These are phyloP conservation scores for Gnetum montanum DNA, from an alignment of 75 land plant genomes.

Conservation along the genomic window DNA sequence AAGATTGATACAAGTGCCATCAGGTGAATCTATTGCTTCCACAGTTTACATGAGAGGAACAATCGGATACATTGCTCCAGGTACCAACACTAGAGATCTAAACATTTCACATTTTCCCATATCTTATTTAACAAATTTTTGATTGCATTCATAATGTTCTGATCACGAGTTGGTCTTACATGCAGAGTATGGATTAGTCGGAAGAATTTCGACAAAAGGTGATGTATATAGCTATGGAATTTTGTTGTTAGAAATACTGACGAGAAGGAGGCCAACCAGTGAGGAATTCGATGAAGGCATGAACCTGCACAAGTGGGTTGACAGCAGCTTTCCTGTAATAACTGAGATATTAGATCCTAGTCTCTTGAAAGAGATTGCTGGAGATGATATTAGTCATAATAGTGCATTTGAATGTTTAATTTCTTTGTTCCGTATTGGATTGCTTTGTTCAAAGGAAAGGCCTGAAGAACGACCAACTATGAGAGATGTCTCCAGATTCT, in stretches of 20 bases:
- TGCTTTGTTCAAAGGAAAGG: not conserved
- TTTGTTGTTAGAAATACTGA: constrained; percentile 7
- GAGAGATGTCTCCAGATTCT: not conserved
- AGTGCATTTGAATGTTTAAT: not conserved
- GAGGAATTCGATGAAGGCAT: not conserved
- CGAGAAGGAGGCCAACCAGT: constrained; percentile 7
- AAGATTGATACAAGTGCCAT: not conserved
- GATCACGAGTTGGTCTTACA: not conserved
- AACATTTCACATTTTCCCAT: too few relatives aligned
- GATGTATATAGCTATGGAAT: constrained; percentile 17
- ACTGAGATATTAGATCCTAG: not conserved
- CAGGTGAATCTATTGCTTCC: not conserved
- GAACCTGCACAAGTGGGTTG: constrained; percentile 8
- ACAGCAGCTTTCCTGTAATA: not conserved
- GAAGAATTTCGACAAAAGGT: constrained; percentile 4
- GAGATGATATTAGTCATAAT: not conserved
- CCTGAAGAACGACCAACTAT: not conserved
- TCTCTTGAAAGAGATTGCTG: not conserved
- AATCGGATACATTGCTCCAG: constrained; percentile 13
- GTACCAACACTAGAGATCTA: too few relatives aligned
- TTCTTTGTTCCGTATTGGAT: not conserved
- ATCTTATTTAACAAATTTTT: too few relatives aligned
- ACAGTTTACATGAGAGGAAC: constrained; percentile 2
- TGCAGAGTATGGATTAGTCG: constrained; percentile 8
- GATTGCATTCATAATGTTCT: too few relatives aligned